Base-by-base conservation (phyloP, 2,329 filamentous ascomycete species). In the Penicillium nordicum region DNA sequence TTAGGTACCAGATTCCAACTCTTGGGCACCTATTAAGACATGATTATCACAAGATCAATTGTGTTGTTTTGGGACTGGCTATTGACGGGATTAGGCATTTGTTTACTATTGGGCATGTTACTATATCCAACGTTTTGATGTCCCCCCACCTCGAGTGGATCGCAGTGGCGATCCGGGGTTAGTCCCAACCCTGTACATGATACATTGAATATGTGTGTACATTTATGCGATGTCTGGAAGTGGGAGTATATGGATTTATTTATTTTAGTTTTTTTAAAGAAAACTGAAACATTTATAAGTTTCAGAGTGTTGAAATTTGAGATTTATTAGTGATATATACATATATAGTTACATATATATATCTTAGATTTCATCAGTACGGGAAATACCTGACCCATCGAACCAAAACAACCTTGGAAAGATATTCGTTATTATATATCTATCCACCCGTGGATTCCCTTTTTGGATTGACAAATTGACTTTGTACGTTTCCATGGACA, bases 81-180 rank as follows among this genome's bases (percentile, higher is more conserved):
- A 32, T 53, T 53, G 32, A 38, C 41, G 25, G 42, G 42, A 14
- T 53, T 40, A 16, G 43, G 21, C 27, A 38, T 32, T 11, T 21
- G 25, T 27, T 6, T 48, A 47, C 42, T 14, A 53, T 48, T 53
- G 50, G 50, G 34, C 43, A 48, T 48, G 3, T 47, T 25, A 30
- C 10, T 30, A 27, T 37, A 37, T 46, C 25, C 9, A 41, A 44
- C 34, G 32, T 23, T 51, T 40, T 44, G 47, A 41, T 44, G 30
- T 34, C 51, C 40, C 58, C 59, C 55, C 58, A 57, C 57, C 56
- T 51, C 21, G 37, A 55, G 62, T 64, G 62, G 63, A 62, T 57
- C 62, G 34, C 50, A 53, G 52, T 43, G 62, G 49, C 58, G 62
- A 65, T 65, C 63, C 63, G 63, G 63, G 63, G 63, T 63, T 52